Percentiles rank a stretch among this genome's conserved stretches.
phyloP scores from a whole-genome alignment of 2,329 filamentous ascomycete genomes.

The Aureobasidium sp. region DNA sequence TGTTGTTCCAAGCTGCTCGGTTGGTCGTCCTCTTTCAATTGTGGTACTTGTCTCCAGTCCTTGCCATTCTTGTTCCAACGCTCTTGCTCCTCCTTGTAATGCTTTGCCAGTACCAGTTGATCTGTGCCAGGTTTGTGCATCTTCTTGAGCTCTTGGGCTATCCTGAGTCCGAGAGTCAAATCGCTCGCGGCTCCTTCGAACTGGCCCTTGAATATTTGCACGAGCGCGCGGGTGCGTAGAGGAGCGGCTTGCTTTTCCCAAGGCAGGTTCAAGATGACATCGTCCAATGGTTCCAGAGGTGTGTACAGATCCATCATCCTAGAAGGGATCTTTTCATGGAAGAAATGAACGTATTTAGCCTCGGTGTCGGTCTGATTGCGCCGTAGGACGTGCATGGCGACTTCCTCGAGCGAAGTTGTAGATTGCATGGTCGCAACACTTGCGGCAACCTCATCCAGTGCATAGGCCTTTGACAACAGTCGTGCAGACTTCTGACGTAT shows the following conservation, averaged over 20 bases:
- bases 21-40: constrained; percentile 69
- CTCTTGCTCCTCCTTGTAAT: constrained; percentile 41
- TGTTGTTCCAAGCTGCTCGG: constrained; percentile 80
- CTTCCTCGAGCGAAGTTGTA: constrained; percentile 79
- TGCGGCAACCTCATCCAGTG: constrained; percentile 83
- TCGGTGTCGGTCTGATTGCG: constrained; percentile 72
- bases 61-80: constrained; percentile 42
- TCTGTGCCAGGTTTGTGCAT: constrained; percentile 53
- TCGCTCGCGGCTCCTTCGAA: constrained; percentile 75
- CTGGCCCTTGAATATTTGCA: constrained; percentile 80
- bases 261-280: constrained; percentile 71
- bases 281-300: constrained; percentile 69
- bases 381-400: constrained; percentile 77
- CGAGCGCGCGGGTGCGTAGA: constrained; percentile 77
- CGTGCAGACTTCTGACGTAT: constrained; percentile 85
- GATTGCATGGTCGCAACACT: constrained; percentile 88
- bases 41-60: constrained; percentile 57
- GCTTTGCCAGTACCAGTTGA: constrained; percentile 59
- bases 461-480: constrained; percentile 81
- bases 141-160: constrained; percentile 46
- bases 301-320: constrained; percentile 78
- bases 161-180: constrained; percentile 71
- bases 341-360: constrained; percentile 92
- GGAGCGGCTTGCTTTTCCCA: constrained; percentile 72
- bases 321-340: constrained; percentile 89